Conservation (phyloP, 805 yeast species). For the Candida jianshihensis region DNA sequence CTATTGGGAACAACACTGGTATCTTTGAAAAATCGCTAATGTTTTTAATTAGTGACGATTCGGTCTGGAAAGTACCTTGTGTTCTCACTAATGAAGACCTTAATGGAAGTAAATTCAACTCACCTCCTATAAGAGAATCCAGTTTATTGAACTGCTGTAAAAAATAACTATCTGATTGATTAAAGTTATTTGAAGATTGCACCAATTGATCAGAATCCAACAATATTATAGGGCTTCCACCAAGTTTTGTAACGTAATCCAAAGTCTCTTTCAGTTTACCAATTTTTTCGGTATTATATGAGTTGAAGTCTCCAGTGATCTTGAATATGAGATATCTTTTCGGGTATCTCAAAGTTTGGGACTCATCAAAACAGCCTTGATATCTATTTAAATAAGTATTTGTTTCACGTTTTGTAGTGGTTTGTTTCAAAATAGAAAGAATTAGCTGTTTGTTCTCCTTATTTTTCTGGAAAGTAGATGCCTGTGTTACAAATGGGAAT, state of each 20-base stretch:
- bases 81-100: conserved; percentile 9
- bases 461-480: neutral
- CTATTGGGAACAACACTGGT: conserved; percentile 55
- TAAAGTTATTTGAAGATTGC: conserved; percentile 9
- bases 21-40: conserved; percentile 10
- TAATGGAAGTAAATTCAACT: conserved; percentile 12
- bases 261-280: conserved; percentile 13
- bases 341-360: conserved; percentile 23
- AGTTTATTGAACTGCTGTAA: conserved; percentile 17
- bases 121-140: neutral
- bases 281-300: conserved; percentile 10
- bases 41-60: conserved; percentile 4
- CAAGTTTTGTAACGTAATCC: conserved; percentile 17
- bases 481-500: neutral
- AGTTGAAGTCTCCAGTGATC: conserved; percentile 19
- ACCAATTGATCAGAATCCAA: conserved; percentile 19
- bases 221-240: conserved; percentile 16
- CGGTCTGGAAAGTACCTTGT: conserved; percentile 1
- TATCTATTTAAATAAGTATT: conserved; percentile 72
- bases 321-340: conserved; percentile 23
- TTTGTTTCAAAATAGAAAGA: conserved; percentile 77
- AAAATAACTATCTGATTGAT: conserved; percentile 11
- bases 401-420: conserved; percentile 93
- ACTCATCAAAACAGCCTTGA: conserved; percentile 28
- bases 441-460: conserved; percentile 60